Evolutionary conservation across 345 rosid genomes (phyloP), one percentile per base, ranked within the genome.

Genomic region (Erucastrum elatum): DNA sequence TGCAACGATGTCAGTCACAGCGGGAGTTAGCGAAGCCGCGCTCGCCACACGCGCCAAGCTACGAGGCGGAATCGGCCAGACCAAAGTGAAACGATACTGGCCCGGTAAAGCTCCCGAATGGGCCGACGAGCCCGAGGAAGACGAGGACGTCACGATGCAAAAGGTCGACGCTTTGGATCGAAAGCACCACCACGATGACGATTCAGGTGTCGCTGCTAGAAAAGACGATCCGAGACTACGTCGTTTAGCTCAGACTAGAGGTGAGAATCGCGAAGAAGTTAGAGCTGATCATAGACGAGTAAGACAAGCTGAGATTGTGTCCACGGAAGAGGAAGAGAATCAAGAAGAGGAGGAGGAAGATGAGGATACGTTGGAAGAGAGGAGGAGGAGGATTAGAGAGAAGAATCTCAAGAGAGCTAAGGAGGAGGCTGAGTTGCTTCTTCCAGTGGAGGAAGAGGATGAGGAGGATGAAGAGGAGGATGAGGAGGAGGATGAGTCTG

Each of bases 91-190:
- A 77, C 79, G 95, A 79, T 90, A 90, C 56, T 90, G 93, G 91
- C 91, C 91, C 25, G 93, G 91, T 13, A 87, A 88, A 82, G 95
- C 89, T 4, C 95, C 95, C 0, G 90, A 90, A 49, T 87, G 93
- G 93, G 93, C 88, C 1, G 93, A 86, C 13, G 95, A 88, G 17
- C 83, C 74, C 0, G 90, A 87, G 21, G 91, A 90, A 77, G 95
- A 90, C 68, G 88, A 75, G 4, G 89, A 88, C 78, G 84, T 88
- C 71, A 84, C 74, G 84, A 87, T 82, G 86, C 80, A 87, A 0
- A 85, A 86, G 68, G 74, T 80, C 1, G 87, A 72, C 63, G 85
- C 82, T 62, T 65, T 88, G 69, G 92, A 88, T 76, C 85, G 85
- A 82, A 78, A 79, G 33, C 81, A 81, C 4, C 31, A 29, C 2